Base-by-base conservation (phyloP, 1,284 basidiomycete species). In the Cystobasidium pallidum region DNA sequence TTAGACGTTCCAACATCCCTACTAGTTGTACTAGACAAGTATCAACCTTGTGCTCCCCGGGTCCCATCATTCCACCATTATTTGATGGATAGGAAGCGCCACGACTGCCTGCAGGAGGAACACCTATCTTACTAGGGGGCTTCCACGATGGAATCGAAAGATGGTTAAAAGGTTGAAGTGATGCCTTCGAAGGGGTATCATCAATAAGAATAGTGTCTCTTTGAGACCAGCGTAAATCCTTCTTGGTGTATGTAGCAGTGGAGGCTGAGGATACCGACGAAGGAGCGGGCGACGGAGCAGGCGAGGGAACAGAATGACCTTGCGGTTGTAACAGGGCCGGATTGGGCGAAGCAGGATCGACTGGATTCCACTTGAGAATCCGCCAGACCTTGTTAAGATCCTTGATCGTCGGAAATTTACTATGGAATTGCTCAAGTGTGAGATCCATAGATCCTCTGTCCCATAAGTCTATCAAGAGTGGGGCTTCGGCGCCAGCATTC, bases 171-270 rank as follows among this genome's bases (percentile, higher is more conserved):
- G 68, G 68, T 26, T 71, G 68, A n/a, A 71, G 24, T 1, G 39
- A 36, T 1, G 68, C 68, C 57, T 71, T 71, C 0, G 34, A 58
- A 41, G 59, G 57, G 8, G 54, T 54, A 51, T 71, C 68, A 49
- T 71, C 68, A 49, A 71, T 71, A 15, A 71, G 68, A 45, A 71
- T 45, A 21, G 68, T 71, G 39, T 71, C 68, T 47, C 24, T 28
- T 36, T 71, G 68, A 6, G 68, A 71, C 68, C 68, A 71, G 7
- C 36, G 58, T 43, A 61, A n/a, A 26, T 61, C 58, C 34, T 61
- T 61, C 7, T 45, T 41, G 34, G 39, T 43, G 30, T 45, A 45
- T 1, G 58, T 36, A 43, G 58, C 41, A 26, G 36, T 61, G 21
- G 54, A 57, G 2, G 54, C 7, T 13, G 54, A 57, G 1, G 54